These are phyloP conservation scores for Populus nigra DNA, from an alignment of 345 rosid species.

Conservation along the genomic window DNA sequence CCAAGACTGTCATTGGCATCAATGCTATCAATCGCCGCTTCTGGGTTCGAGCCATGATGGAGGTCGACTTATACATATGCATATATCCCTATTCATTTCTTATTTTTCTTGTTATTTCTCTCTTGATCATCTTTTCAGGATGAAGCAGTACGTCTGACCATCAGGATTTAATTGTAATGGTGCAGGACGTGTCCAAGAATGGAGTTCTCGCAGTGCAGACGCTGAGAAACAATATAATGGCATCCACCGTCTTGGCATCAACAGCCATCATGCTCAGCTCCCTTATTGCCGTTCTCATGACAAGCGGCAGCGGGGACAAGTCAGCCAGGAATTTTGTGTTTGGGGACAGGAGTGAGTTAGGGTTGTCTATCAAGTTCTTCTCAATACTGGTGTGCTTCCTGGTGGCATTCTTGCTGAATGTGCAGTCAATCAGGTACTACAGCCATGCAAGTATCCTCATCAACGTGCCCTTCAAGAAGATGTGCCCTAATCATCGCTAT, in stretches of 20 bases:
- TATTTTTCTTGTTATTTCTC: neutral
- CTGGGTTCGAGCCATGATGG: slow-evolving; percentile 95
- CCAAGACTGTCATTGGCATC: slow-evolving; percentile 64
- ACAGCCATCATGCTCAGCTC: slow-evolving; percentile 83
- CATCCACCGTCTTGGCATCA: slow-evolving; percentile 82
- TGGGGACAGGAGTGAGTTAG: slow-evolving; percentile 55
- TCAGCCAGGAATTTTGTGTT: slow-evolving; percentile 37
- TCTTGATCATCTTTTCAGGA: neutral
- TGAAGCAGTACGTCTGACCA: neutral
- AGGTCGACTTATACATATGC: slow-evolving; percentile 32
- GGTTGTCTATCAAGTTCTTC: slow-evolving; percentile 65
- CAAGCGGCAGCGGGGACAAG: slow-evolving; percentile 22
- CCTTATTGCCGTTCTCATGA: slow-evolving; percentile 66
- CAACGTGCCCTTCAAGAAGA: slow-evolving; percentile 65
- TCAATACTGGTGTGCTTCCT: slow-evolving; percentile 61
- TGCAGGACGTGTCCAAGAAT: slow-evolving; percentile 61
- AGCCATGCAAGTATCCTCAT: slow-evolving; percentile 88
- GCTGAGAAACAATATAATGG: slow-evolving; percentile 88
- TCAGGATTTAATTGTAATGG: neutral
- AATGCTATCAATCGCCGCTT: slow-evolving; percentile 80
- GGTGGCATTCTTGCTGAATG: slow-evolving; percentile 62
- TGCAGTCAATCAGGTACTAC: slow-evolving; percentile 80
- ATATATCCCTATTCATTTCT: neutral
- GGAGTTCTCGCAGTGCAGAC: slow-evolving; percentile 94
- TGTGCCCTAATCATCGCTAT: slow-evolving; percentile 28